Evolutionary conservation across 2,329 filamentous ascomycete genomes (phyloP), one percentile per base, ranked within the genome.

Genomic region (Rhynchosporium agropyri): DNA sequence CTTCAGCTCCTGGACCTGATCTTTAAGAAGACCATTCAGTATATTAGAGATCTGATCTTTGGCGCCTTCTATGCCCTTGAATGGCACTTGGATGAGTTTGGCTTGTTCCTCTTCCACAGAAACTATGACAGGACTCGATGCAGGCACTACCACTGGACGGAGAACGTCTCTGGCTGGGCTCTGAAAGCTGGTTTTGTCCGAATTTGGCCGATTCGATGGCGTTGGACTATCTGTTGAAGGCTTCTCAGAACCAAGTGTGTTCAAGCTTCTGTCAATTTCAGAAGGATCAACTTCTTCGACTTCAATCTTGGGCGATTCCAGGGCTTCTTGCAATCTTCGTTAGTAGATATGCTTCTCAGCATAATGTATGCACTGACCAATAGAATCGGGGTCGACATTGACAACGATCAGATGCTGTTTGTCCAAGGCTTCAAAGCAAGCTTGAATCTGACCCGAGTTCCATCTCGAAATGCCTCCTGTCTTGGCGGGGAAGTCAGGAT

Each of bases 401-500:
- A 58, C 46, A 4, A 58, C 62, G 15, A 7, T 42, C 40, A 64
- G n/a, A 36, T 58, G 26, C 2, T 51, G 43, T 15, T 61, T 38
- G 7, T 64, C 58, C 3, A 64, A 45, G 13, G 62, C 62, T 4
- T 55, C 38, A 13, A 58, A 49, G 29, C 62, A 64, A 20, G 31
- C 40, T 4, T 50, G 28, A 9, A 61, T 60, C 29, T 58, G 15
- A 13, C 58, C 48, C 40, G 58, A n/a, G 50, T 40, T 9, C 62
- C 62, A 64, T 12, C 62, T 38, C 9, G 60, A 58, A 45, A 62
- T 55, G 13, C 61, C 57, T 31, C 57, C 57, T 40, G 45, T 55
- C 12, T 20, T 43, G 4, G 2, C 12, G 40, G 61, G 62, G 20
- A 64, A 64, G 2, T 5, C 9, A 4, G 58, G 58, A 12, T 64